Evolutionary conservation across 1,284 basidiomycete genomes (phyloP).

Genomic region (Thecaphora thlaspeos): DNA sequence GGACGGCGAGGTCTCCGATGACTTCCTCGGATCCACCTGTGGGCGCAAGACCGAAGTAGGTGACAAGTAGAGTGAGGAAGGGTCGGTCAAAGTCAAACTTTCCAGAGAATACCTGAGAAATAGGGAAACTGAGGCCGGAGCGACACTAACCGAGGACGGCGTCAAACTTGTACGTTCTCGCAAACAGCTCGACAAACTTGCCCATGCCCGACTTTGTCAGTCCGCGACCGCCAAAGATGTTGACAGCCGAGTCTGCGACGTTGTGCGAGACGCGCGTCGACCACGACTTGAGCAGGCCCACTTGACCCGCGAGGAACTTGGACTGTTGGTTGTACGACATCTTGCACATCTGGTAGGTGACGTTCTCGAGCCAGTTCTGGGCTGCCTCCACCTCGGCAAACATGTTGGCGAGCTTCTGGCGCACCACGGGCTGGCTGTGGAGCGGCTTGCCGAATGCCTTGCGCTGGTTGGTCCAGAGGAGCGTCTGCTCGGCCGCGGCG

Average conservation of each 20-base stretch:
- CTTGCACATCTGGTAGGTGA: slow-evolving; percentile 88
- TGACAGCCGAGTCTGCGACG: slow-evolving; percentile 73
- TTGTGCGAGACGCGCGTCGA: slow-evolving; percentile 55
- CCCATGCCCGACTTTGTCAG: slow-evolving; percentile 69
- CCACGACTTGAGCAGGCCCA: slow-evolving; percentile 70
- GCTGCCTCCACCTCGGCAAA: slow-evolving; percentile 77
- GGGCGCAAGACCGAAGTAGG: too few species aligned
- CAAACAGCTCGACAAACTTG: slow-evolving; percentile 61
- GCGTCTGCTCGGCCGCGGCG: slow-evolving; percentile 48
- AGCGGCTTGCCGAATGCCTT: slow-evolving; percentile 64
- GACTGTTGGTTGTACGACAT: slow-evolving; percentile 72
- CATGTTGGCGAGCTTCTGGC: slow-evolving; percentile 80
- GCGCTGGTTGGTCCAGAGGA: slow-evolving; percentile 57
- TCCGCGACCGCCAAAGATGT: slow-evolving; percentile 71
- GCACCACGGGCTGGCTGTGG: slow-evolving; percentile 76
- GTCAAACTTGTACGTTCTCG: slow-evolving; percentile 73
- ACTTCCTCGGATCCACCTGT: slow-evolving; percentile 60
- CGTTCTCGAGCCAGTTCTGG: slow-evolving; percentile 83
- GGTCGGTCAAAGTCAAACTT: too few species aligned
- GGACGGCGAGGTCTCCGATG: slow-evolving; percentile 62
- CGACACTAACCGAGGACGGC: slow-evolving; percentile 55
- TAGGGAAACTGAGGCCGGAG: neutral
- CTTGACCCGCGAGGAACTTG: slow-evolving; percentile 64
- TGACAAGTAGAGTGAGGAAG: too few species aligned
- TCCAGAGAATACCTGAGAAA: slow-evolving; percentile 1